Base-by-base conservation (phyloP, 306 rosid species). In the Cucumis hystrix region DNA sequence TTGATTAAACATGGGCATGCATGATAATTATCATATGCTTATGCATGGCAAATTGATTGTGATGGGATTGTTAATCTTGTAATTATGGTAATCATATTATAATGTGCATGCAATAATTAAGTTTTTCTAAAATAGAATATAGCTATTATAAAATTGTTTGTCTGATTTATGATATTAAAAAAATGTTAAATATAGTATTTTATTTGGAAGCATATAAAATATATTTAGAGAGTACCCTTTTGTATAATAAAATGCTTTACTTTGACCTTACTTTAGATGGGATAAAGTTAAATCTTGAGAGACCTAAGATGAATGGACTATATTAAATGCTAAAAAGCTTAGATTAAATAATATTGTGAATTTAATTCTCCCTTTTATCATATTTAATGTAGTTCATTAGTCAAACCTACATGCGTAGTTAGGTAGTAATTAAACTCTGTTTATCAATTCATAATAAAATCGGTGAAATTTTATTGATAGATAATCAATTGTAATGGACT, bases 1-100 rank as follows among this genome's bases (percentile, higher is more conserved):
- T 51, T 51, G 35, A 72, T 72, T 49, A 72, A 51, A 72, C 76
- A 51, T 72, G 76, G 76, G 21, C 14, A 51, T 72, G 77, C 13
- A 51, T 72, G 45, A 72, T 71, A 25, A 49, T 25, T 43, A 49
- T 17, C 77, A 51, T 72, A 71, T 41, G 74, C 55, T 10, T 72
- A 51, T 51, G 45, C 45, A 16, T 23, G 61, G 30, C 37, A 49
- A 51, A 35, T 16, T 71, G 43, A 71, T 71, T 71, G 25, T 16
- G 23, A 51, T 15, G 16, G 77, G 37, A 33, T 39, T 39, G 1
- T 51, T 51, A 49, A 72, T 23, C 58, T 51, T 51, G 28, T 71
- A 72, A 45, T 70, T 47, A 70, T 70, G 40, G 58, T 14, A 10
- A 47, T 70, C 40, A 41, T 49, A 70, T 47, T 51, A 70, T 70